phyloP scores from a whole-genome alignment of 331 rosid genomes.

The Rosa hybrid region DNA sequence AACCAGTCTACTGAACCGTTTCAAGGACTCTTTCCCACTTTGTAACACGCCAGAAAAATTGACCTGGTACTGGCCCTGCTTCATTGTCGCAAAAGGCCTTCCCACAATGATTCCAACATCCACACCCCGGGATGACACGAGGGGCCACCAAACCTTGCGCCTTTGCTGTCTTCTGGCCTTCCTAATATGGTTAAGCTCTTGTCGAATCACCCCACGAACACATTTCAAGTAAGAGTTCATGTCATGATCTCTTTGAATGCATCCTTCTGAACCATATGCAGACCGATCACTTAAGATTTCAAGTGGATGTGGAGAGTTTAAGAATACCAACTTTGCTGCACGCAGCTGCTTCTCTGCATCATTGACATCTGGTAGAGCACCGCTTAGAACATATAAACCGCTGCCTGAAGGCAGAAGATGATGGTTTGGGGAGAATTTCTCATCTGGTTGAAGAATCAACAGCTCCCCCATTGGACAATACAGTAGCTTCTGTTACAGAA shows the following conservation, averaged over 20 bases:
- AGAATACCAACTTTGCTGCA: slow-evolving; percentile 59
- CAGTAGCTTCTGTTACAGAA: slow-evolving; percentile 57
- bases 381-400: slow-evolving; percentile 66
- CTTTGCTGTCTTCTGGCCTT: slow-evolving; percentile 63
- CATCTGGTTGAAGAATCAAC: slow-evolving; percentile 88
- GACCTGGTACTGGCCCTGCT: slow-evolving; percentile 43
- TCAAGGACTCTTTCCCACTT: slow-evolving; percentile 67
- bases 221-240: slow-evolving; percentile 73
- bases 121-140: slow-evolving; percentile 36
- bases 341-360: slow-evolving; percentile 57
- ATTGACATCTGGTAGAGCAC: slow-evolving; percentile 42
- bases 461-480: slow-evolving; percentile 91
- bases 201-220: slow-evolving; percentile 68
- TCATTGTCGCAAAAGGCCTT: slow-evolving; percentile 42
- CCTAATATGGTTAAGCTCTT: slow-evolving; percentile 62
- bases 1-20: slow-evolving; percentile 69
- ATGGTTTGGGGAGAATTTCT: slow-evolving; percentile 82
- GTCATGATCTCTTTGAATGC: slow-evolving; percentile 92
- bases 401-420: slow-evolving; percentile 82
- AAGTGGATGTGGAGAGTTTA: slow-evolving; percentile 94
- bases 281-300: slow-evolving; percentile 84
- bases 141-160: slow-evolving; percentile 80
- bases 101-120: slow-evolving; percentile 46
- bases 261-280: slow-evolving; percentile 85
- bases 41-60: slow-evolving; percentile 61